Evolutionary conservation across 148 eudicot genomes (phyloP).

Genomic region (Amaranthus cruentus): DNA sequence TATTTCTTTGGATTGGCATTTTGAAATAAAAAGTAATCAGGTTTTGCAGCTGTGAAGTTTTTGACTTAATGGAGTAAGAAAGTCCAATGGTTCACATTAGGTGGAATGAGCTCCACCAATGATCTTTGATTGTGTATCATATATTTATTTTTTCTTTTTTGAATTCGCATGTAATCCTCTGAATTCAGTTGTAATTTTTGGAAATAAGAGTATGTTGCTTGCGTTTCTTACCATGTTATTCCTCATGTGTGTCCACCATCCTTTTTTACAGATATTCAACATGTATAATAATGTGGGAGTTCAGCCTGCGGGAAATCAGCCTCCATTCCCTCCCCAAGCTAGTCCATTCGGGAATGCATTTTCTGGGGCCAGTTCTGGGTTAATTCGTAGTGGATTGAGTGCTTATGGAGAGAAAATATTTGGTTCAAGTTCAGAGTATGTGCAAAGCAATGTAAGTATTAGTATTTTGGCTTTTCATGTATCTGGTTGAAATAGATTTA

Average conservation of each 20-base stretch:
- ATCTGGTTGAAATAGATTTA: background rate
- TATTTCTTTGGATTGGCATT: no score
- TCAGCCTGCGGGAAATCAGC: constrained; percentile 56
- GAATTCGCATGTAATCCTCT: background rate
- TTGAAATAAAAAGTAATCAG: no score
- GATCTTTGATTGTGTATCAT: no score
- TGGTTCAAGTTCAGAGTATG: constrained; percentile 93
- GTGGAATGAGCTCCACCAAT: no score
- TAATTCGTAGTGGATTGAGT: constrained; percentile 79
- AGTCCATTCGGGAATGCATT: constrained; percentile 82
- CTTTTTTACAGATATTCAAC: constrained; percentile 25
- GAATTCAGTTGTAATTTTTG: background rate
- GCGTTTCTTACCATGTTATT: background rate
- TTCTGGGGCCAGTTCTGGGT: constrained; percentile 68
- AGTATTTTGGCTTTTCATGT: background rate
- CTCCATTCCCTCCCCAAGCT: constrained; percentile 47
- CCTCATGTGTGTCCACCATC: background rate
- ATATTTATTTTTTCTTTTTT: background rate
- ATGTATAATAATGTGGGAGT: constrained; percentile 79
- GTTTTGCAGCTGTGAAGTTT: no score
- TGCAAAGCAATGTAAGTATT: constrained; percentile 92
- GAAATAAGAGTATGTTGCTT: background rate
- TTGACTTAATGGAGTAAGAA: no score
- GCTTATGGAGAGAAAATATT: constrained; percentile 91
- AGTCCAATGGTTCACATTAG: no score